Evolutionary conservation across 139 green algal genomes (phyloP).

Genomic region (Haematococcus lacustris): DNA sequence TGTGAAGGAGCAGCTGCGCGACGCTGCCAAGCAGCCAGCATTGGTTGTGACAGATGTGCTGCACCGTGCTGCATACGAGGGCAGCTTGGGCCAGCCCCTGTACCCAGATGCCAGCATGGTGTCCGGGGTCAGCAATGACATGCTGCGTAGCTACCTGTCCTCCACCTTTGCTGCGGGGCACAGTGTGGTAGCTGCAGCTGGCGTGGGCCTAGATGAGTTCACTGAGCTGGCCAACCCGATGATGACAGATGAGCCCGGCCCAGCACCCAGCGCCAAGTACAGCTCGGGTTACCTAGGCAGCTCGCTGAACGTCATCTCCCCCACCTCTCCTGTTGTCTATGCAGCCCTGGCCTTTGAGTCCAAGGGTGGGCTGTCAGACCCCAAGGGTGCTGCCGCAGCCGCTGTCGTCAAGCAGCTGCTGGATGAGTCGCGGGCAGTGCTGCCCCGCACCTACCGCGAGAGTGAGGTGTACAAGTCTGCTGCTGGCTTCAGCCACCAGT

Average conservation of each 20-base stretch:
- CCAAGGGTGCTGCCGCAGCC: conserved; percentile 37
- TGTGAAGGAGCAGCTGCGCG: conserved; percentile 28
- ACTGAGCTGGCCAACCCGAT: conserved; percentile 18
- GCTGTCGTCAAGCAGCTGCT: conserved; percentile 43
- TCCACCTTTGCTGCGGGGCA: conserved; percentile 15
- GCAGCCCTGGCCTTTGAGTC: conserved; percentile 45
- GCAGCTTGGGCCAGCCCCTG: conserved; percentile 16
- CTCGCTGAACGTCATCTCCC: conserved; percentile 28
- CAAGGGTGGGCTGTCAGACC: conserved; percentile 35
- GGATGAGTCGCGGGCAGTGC: conserved; percentile 21
- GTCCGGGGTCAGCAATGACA: conserved; percentile 16
- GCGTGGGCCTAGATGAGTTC: conserved; percentile 25
- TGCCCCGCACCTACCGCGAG: conserved; percentile 30
- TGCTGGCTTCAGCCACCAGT: conserved; percentile 21
- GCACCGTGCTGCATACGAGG: conserved; percentile 41
- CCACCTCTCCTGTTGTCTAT: conserved; percentile 19
- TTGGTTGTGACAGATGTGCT: conserved; percentile 33
- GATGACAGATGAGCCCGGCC: not conserved
- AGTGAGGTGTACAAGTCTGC: conserved; percentile 19
- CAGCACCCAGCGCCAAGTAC: not conserved
- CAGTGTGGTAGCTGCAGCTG: conserved; percentile 27
- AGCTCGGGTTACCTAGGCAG: conserved; percentile 40
- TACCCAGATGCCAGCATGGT: conserved; percentile 13
- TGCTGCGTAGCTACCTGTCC: conserved; percentile 28
- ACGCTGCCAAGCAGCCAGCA: conserved; percentile 12